Percentiles rank a stretch among this genome's conserved stretches.
Evolutionary conservation across 164 flowering plant species (phyloP).

Genomic region (Umbilicus rupestris): DNA sequence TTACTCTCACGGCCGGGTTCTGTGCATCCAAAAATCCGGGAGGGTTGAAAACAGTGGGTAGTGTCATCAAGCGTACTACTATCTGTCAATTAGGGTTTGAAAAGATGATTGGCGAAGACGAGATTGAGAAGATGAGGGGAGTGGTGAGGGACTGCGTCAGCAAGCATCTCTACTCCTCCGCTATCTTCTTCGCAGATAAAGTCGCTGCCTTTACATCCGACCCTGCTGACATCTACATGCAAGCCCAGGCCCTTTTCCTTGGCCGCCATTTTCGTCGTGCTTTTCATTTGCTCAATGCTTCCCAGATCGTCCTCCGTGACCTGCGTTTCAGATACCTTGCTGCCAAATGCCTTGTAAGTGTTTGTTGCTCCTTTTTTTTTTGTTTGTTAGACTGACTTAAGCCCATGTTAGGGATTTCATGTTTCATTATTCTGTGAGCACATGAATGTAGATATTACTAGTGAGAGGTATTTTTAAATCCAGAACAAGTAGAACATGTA

Average conservation of each 20-base stretch:
- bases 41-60: no score
- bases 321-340: constrained; percentile 96
- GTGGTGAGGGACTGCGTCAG: constrained; percentile 90
- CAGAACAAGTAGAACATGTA: no score
- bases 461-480: no score
- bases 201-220: constrained; percentile 85
- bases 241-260: constrained; percentile 78
- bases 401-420: neutral
- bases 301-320: constrained; percentile 74
- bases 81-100: neutral
- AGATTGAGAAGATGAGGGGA: constrained; percentile 75
- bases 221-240: constrained; percentile 94
- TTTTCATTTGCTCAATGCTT: constrained; percentile 77
- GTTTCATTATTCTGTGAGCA: neutral
- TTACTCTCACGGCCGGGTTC: no score
- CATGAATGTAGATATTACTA: no score
- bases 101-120: constrained; percentile 35
- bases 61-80: no score
- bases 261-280: constrained; percentile 58
- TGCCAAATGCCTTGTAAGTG: constrained; percentile 76
- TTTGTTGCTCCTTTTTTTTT: neutral
- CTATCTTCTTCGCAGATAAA: constrained; percentile 96
- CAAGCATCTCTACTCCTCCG: constrained; percentile 96
- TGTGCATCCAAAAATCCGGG: neutral
- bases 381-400: no score